Evolutionary conservation across 1,284 basidiomycete genomes (phyloP).

Genomic region (Tilletiaria anomala): DNA sequence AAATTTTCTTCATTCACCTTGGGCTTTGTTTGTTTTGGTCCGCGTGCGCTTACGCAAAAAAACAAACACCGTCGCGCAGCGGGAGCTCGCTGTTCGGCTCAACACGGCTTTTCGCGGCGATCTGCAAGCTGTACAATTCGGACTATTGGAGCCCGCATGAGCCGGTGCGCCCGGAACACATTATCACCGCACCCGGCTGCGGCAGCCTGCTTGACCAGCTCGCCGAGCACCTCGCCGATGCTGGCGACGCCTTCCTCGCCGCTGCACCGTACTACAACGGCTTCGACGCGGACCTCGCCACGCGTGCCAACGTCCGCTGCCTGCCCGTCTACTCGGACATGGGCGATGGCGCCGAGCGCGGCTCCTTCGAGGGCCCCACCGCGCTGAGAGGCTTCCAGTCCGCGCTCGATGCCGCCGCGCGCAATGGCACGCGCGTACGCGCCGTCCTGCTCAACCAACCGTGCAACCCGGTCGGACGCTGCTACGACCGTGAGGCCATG

Average conservation of each 20-base stretch:
- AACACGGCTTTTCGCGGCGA: conserved; percentile 9
- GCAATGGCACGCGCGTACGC: conserved; percentile 6
- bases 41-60: conserved; percentile 8
- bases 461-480: conserved; percentile 8
- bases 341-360: background rate
- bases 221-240: conserved; percentile 6
- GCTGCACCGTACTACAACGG: conserved; percentile 4
- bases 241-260: conserved; percentile 4
- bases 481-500: conserved; percentile 1
- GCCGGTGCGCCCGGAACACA: conserved; percentile 5
- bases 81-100: conserved; percentile 11
- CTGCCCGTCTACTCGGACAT: background rate
- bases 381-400: conserved; percentile 5
- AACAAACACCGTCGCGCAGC: too few relatives aligned
- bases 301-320: background rate
- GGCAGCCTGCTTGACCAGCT: conserved; percentile 11
- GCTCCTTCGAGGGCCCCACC: background rate
- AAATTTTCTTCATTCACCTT: conserved; percentile 1
- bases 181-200: conserved; percentile 10
- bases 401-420: conserved; percentile 5
- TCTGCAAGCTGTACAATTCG: conserved; percentile 6
- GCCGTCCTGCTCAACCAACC: conserved; percentile 24
- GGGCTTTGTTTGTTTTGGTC: background rate
- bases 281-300: background rate
- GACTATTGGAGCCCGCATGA: conserved; percentile 3